phyloP scores from a whole-genome alignment of 345 rosid genomes.

The Sisymbrium altissimum region DNA sequence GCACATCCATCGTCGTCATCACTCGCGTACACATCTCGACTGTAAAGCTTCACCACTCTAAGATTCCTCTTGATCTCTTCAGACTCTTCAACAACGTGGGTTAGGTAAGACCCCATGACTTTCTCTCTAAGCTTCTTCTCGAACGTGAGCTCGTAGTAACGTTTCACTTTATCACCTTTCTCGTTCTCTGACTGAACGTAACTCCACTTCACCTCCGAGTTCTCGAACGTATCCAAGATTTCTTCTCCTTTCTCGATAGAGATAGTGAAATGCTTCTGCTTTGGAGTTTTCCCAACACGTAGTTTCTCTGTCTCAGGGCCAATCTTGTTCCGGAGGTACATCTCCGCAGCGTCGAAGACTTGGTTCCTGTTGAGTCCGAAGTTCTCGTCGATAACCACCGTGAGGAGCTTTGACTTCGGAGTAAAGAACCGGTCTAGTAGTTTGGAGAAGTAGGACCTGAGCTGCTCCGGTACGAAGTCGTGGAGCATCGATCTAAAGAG shows the following conservation, averaged over 20 bases:
- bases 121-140: conserved; percentile 38
- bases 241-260: conserved; percentile 41
- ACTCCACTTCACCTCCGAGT: conserved; percentile 33
- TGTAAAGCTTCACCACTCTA: conserved; percentile 44
- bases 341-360: conserved; percentile 45
- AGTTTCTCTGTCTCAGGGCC: conserved; percentile 39
- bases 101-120: conserved; percentile 32
- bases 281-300: conserved; percentile 37
- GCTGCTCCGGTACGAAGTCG: conserved; percentile 36
- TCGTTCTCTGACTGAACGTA: conserved; percentile 22
- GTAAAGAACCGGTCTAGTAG: conserved; percentile 23
- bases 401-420: conserved; percentile 26
- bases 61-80: conserved; percentile 35
- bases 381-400: conserved; percentile 37
- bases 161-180: conserved; percentile 8
- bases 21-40: conserved; percentile 18
- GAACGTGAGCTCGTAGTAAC: conserved; percentile 40
- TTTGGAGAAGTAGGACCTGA: conserved; percentile 22
- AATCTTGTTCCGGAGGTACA: conserved; percentile 46
- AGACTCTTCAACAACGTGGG: conserved; percentile 26
- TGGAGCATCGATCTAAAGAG: conserved; percentile 37
- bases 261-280: conserved; percentile 33
- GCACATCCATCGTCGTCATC: conserved; percentile 25
- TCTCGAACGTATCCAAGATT: conserved; percentile 33
- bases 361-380: conserved; percentile 35